Evolutionary conservation across 2,329 filamentous ascomycete species (phyloP), one percentile per base, ranked within the genome.

Genomic region (Fusarium ramigenum): DNA sequence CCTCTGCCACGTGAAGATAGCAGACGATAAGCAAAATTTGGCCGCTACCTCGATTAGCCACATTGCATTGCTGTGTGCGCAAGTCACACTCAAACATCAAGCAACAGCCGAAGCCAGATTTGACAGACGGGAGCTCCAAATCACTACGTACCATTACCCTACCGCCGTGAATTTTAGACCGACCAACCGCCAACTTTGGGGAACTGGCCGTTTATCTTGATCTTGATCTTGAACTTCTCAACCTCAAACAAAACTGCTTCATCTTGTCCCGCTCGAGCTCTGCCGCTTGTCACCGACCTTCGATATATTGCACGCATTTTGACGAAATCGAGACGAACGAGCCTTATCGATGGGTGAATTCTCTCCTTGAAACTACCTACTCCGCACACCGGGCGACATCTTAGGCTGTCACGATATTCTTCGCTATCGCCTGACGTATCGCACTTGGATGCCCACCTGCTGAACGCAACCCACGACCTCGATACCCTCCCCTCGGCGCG

Each of bases 1-100:
- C 37, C 30, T 63, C 40, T 42, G 56, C 70, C 77, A 78, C 75
- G 76, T 78, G 77, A 78, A 77, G 77, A 78, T 78, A 78, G 74
- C 52, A 34, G 23, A 30, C 61, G 75, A 78, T 78, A 78, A 78
- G 64, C 46, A 77, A 78, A 77, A 78, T 57, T 67, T 74, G 61
- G 73, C 69, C 32, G 64, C 63, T 77, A 78, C 73, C 56, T 78
- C 47, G 67, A 74, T 68, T 74, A 74, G 76, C 76, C 76, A 78
- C 76, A 66, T 78, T 78, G 70, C 76, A 75, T 76, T 66, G 75
- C 76, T 57, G 69, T 61, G 66, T 50, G 47, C 21, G 44, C 52
- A 78, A 74, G 74, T 78, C 76, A 78, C 76, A 57, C 60, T 65
- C 66, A 77, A 67, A 74, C 65, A 69, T 43, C 39, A 19, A 75